Percentiles rank a stretch among this genome's conserved stretches.
Evolutionary conservation across 139 green algal genomes (phyloP).

Genomic region (Trebouxia sp.): DNA sequence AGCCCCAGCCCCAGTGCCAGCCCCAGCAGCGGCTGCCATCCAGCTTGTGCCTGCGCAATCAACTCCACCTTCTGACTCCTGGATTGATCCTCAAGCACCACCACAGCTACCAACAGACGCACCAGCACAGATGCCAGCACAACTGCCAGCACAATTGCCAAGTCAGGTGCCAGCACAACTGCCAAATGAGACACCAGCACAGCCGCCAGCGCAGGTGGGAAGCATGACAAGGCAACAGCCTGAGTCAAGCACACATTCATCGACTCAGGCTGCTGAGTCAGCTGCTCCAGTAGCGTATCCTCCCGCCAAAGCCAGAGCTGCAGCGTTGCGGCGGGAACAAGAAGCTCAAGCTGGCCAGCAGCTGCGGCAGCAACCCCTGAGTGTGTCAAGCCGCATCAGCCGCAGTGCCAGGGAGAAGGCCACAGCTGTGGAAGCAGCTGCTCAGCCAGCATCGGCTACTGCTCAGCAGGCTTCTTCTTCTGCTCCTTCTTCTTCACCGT

Average conservation of each 20-base stretch:
- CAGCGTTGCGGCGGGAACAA: not conserved
- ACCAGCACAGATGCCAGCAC: not conserved
- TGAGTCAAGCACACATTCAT: not conserved
- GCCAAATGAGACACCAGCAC: not conserved
- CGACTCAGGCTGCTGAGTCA: not conserved
- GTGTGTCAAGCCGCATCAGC: not conserved
- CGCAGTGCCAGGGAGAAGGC: slow-evolving; percentile 8
- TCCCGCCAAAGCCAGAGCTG: slow-evolving; percentile 9
- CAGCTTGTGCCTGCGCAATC: not conserved
- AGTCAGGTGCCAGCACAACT: no score
- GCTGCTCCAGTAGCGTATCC: not conserved
- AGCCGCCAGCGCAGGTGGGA: not conserved
- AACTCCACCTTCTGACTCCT: not conserved
- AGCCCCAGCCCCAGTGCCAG: not conserved
- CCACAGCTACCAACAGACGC: not conserved
- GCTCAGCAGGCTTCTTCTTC: not conserved
- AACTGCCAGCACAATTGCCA: not conserved
- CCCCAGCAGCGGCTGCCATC: not conserved
- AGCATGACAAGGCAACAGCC: not conserved
- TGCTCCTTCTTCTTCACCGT: not conserved
- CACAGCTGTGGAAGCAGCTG: not conserved
- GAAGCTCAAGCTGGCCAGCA: not conserved
- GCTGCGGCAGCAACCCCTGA: slow-evolving; percentile 4
- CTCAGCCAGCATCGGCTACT: not conserved
- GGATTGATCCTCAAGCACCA: not conserved